Evolutionary conservation across 179 eudicot genomes (phyloP).

Genomic region (Gypsophila paniculata): DNA sequence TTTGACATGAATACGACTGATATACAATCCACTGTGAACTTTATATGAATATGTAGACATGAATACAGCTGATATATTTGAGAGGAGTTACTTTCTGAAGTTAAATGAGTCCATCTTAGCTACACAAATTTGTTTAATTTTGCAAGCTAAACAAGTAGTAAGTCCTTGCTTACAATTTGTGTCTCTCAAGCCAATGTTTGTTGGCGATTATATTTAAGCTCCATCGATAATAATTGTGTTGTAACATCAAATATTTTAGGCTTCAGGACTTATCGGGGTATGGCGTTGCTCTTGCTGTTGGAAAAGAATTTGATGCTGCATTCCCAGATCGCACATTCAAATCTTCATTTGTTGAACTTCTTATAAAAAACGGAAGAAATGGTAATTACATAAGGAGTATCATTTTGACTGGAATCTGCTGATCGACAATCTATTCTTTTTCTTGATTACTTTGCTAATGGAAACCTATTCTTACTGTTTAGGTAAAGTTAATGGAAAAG

Average conservation of each 20-base stretch:
- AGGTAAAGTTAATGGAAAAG: conserved; percentile 91
- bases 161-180: background rate
- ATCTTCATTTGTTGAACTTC: conserved; percentile 67
- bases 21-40: background rate
- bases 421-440: background rate
- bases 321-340: conserved; percentile 65
- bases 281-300: conserved; percentile 76
- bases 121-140: background rate
- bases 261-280: conserved; percentile 89
- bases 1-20: background rate
- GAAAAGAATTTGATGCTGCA: conserved; percentile 45
- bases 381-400: conserved; percentile 37
- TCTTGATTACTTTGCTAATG: background rate
- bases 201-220: background rate
- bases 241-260: conserved; percentile 33
- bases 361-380: conserved; percentile 69
- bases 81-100: conserved; percentile 1
- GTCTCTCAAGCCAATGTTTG: background rate
- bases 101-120: background rate
- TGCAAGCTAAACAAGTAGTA: background rate
- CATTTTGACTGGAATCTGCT: background rate
- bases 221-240: background rate
- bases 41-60: background rate
- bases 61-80: background rate
- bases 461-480: conserved; percentile 18